Evolutionary conservation across 139 green algal genomes (phyloP).

Genomic region (Spirogloea muscicola): DNA sequence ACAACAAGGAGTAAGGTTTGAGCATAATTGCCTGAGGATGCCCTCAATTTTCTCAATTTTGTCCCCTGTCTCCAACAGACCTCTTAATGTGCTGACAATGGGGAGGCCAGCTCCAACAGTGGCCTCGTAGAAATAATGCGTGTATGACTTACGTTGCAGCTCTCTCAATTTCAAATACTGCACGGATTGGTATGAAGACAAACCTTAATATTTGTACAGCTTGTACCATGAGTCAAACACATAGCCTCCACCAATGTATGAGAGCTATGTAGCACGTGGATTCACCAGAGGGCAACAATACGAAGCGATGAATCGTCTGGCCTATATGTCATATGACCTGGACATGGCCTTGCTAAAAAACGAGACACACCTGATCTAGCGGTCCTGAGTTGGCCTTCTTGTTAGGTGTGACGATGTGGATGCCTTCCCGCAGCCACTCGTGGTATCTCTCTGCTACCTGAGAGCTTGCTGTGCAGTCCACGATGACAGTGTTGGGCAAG

Average conservation of each 20-base stretch:
- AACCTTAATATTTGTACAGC: background rate
- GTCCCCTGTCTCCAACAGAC: conserved; percentile 86
- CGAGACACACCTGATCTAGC: conserved; percentile 51
- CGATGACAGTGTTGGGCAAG: conserved; percentile 89
- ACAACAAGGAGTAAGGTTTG: too few relatives aligned
- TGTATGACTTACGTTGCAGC: conserved; percentile 82
- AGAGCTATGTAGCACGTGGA: too few relatives aligned
- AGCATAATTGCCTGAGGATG: conserved; percentile 83
- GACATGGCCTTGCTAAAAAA: too few relatives aligned
- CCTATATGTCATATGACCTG: too few relatives aligned
- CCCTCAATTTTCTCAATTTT: conserved; percentile 67
- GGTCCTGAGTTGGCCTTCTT: conserved; percentile 91
- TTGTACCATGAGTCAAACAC: too few relatives aligned
- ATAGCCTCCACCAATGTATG: too few relatives aligned
- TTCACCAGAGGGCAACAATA: too few relatives aligned
- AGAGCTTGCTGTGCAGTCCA: conserved; percentile 90
- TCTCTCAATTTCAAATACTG: conserved; percentile 75
- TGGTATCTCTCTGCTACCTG: conserved; percentile 51
- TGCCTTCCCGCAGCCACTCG: conserved; percentile 80
- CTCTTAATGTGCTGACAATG: conserved; percentile 88
- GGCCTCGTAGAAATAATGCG: conserved; percentile 95
- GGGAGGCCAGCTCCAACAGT: conserved; percentile 89
- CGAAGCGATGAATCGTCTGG: too few relatives aligned
- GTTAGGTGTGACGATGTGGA: conserved; percentile 61
- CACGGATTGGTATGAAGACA: background rate